These are phyloP conservation scores for Gaeumannomyces tritici DNA, from an alignment of 2,329 filamentous ascomycete genomes.

Conservation along the genomic window DNA sequence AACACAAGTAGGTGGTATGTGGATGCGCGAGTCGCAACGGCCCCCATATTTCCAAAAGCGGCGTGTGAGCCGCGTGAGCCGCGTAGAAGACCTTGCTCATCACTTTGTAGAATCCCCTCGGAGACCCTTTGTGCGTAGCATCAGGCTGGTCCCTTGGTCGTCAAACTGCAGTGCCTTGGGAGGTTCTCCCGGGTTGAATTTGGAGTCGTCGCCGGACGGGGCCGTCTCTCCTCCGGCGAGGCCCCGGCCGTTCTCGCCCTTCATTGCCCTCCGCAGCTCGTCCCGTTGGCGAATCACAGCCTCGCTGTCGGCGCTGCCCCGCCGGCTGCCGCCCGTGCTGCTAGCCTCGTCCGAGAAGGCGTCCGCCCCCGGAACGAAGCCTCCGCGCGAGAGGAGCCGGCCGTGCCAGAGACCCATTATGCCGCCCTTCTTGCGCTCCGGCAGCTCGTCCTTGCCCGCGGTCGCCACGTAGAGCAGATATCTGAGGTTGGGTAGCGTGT, in stretches of 20 bases:
- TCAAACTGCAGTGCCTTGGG: slow-evolving; percentile 33
- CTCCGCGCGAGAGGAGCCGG: slow-evolving; percentile 26
- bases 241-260: slow-evolving; percentile 9
- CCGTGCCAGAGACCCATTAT: slow-evolving; percentile 49
- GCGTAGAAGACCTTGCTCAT: background rate
- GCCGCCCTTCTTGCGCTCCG: slow-evolving; percentile 51
- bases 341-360: slow-evolving; percentile 18
- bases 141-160: slow-evolving; percentile 34
- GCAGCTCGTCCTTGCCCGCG: slow-evolving; percentile 58
- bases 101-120: slow-evolving; percentile 32
- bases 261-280: slow-evolving; percentile 26
- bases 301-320: slow-evolving; percentile 35
- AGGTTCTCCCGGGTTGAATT: background rate
- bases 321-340: slow-evolving; percentile 26
- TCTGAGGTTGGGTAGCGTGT: slow-evolving; percentile 88
- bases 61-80: background rate
- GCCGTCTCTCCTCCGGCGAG: slow-evolving; percentile 8
- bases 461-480: slow-evolving; percentile 86
- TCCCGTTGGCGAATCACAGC: slow-evolving; percentile 28
- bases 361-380: slow-evolving; percentile 4
- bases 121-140: slow-evolving; percentile 45
- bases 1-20: background rate
- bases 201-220: slow-evolving; percentile 2
- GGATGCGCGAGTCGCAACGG: background rate
- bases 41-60: background rate